Evolutionary conservation across 768 basidiomycete genomes (phyloP), one percentile per base, ranked within the genome.

Genomic region (Rhodocollybia butyracea): DNA sequence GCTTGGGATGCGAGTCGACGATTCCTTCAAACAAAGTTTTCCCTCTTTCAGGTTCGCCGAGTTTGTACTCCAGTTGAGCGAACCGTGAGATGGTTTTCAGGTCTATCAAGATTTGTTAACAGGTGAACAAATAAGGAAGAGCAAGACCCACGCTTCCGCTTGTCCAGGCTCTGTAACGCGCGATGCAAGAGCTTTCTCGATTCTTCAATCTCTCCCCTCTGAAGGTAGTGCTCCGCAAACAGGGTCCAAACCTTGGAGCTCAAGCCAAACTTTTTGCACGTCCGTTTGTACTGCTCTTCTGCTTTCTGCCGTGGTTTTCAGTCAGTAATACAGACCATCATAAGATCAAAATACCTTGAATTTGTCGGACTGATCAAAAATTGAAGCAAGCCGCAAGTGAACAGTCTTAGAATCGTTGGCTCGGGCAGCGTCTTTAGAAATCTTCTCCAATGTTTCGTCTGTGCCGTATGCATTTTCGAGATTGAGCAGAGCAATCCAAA

Each of bases 21-120:
- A 99, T 91, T 41, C 96, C 97, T 66, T 98, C 96, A 58, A 97
- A 98, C 48, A 99, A 79, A 1, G 96, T 99, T 67, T 89, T 90
- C 27, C 95, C 97, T 45, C 97, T 85, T 68, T 99, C 97, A 1
- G 91, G 77, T 61, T 98, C 97, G 2, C 94, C 97, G 29, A 87
- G 75, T 67, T 89, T 95, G 72, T 98, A 99, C 68, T 99, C 97
- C 19, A 98, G 76, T 61, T 94, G 88, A 2, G 95, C 95, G 68
- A 98, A 98, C 64, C 89, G 90, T 52, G 92, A 89, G 62, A 98
- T 95, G 1, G 91, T 96, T 74, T 98, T 95, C 65, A 98, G 73
- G 68, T 99, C 96, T 98, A 60, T 27, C 21, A 56, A 41, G 13
- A n/a, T 36, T 48, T 39, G 29, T 29, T 21, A 46, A 40, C 42